phyloP scores from a whole-genome alignment of 2,329 filamentous ascomycete genomes.

The Whalleya microplaca region DNA sequence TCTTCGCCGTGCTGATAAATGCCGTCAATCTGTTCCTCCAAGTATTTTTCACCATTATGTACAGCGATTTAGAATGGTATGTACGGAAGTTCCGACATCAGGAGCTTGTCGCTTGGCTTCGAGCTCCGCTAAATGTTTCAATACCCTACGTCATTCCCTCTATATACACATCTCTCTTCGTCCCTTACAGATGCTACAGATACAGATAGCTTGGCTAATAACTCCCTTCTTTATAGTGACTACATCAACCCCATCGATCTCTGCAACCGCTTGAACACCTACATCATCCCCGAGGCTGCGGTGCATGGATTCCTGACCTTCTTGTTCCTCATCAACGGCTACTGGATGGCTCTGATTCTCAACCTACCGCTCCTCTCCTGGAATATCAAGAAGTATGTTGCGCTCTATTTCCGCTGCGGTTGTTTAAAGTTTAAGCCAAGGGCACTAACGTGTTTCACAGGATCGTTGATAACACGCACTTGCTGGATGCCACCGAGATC shows the following conservation, averaged over 20 bases:
- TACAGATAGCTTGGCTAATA: conserved; percentile 32
- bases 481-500: conserved; percentile 97
- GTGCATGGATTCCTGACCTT: conserved; percentile 96
- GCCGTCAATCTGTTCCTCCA: conserved; percentile 99
- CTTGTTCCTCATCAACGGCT: conserved; percentile 97
- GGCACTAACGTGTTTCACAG: conserved; percentile 50
- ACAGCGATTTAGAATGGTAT: conserved; percentile 98
- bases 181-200: background rate
- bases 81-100: conserved; percentile 39
- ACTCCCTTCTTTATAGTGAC: conserved; percentile 63
- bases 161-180: background rate
- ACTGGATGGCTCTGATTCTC: conserved; percentile 91
- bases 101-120: background rate
- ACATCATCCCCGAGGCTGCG: conserved; percentile 97
- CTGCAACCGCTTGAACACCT: conserved; percentile 99
- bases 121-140: conserved; percentile 14
- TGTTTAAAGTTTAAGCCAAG: background rate
- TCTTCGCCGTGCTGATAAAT: conserved; percentile 97
- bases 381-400: conserved; percentile 94
- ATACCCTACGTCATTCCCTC: conserved; percentile 30
- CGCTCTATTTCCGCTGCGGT: conserved; percentile 1
- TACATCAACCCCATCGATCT: conserved; percentile 99
- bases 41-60: conserved; percentile 99
- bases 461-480: conserved; percentile 95
- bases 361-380: conserved; percentile 91